Evolutionary conservation across 2,329 filamentous ascomycete genomes (phyloP).

Genomic region (Aureobasidium pullulans): DNA sequence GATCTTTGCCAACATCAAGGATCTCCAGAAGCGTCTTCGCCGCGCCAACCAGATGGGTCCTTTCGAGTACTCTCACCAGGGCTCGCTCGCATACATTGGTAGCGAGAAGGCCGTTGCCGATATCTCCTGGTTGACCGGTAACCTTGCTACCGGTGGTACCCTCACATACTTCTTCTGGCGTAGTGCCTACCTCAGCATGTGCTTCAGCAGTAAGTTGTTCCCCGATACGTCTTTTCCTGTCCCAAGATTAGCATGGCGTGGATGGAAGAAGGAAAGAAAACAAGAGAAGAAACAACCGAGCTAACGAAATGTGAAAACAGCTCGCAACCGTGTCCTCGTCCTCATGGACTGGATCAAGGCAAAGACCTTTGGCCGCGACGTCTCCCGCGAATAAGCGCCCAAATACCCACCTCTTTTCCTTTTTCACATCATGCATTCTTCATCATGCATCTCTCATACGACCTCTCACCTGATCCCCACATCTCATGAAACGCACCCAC

Average conservation of each 20-base stretch:
- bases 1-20: slow-evolving; percentile 69
- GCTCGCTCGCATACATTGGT: slow-evolving; percentile 93
- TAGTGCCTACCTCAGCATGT: slow-evolving; percentile 98
- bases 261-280: background rate
- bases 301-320: slow-evolving; percentile 39
- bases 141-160: slow-evolving; percentile 79
- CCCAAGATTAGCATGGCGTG: background rate
- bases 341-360: slow-evolving; percentile 94
- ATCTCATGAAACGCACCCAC: background rate
- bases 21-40: slow-evolving; percentile 76
- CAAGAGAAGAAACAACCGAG: slow-evolving; percentile 1
- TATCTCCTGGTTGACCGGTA: slow-evolving; percentile 94
- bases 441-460: slow-evolving; percentile 1
- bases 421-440: background rate
- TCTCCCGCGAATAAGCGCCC: slow-evolving; percentile 62
- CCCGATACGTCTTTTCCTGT: background rate
- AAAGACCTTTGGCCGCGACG: slow-evolving; percentile 91
- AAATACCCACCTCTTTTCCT: background rate
- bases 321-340: slow-evolving; percentile 89
- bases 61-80: slow-evolving; percentile 98
- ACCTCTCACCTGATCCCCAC: slow-evolving; percentile 12
- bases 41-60: slow-evolving; percentile 92
- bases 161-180: slow-evolving; percentile 98
- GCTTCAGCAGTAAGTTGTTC: slow-evolving; percentile 87
- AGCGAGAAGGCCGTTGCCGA: slow-evolving; percentile 97